Conservation (phyloP, 306 rosid species). For the Cicer bijugum region DNA sequence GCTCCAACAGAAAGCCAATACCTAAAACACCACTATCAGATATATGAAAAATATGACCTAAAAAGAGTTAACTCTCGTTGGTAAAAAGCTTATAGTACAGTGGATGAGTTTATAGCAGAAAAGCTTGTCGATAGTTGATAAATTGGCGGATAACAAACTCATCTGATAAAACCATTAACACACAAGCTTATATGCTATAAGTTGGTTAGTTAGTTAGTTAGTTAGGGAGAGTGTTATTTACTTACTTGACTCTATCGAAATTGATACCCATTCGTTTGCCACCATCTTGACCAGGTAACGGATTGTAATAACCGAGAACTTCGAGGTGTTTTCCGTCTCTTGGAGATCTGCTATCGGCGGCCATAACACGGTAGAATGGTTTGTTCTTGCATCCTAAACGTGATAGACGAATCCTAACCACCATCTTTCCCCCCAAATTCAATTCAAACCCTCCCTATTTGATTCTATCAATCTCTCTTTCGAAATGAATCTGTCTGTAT, state of each 20-base stretch:
- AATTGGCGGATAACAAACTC: too few relatives aligned
- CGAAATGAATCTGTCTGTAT: background rate
- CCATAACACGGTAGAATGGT: conserved; percentile 90
- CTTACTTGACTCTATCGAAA: conserved; percentile 90
- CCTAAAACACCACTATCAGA: conserved; percentile 46
- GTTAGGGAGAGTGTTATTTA: background rate
- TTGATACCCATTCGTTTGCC: conserved; percentile 92
- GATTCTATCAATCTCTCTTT: background rate
- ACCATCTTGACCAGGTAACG: conserved; percentile 87
- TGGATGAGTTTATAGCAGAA: too few relatives aligned
- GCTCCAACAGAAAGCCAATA: conserved; percentile 98
- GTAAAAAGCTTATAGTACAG: too few relatives aligned
- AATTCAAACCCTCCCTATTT: background rate
- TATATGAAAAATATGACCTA: too few relatives aligned
- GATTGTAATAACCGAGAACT: conserved; percentile 85
- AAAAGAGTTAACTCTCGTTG: too few relatives aligned
- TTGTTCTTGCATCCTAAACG: conserved; percentile 86
- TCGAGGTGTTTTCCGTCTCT: conserved; percentile 95
- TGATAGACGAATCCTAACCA: conserved; percentile 82
- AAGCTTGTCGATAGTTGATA: too few relatives aligned
- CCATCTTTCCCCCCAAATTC: conserved; percentile 47
- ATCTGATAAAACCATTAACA: too few relatives aligned
- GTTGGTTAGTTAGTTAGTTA: background rate
- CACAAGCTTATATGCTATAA: too few relatives aligned
- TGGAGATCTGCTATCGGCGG: conserved; percentile 90